Evolutionary conservation across 2,329 filamentous ascomycete species (phyloP), one percentile per base, ranked within the genome.

Genomic region (Sclerotinia borealis): DNA sequence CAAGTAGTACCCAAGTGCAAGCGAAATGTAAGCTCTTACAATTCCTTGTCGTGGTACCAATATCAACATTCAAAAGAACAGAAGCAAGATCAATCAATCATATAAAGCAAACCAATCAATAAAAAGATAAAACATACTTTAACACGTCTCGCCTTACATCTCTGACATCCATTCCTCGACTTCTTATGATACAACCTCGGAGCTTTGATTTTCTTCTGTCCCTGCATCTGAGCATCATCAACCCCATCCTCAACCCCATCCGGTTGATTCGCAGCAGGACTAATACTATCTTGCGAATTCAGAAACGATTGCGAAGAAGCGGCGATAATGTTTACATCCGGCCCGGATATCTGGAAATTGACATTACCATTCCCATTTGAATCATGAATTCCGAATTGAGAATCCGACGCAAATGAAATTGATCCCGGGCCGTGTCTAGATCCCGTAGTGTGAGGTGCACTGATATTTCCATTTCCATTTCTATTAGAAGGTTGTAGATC

Each of bases 181-280:
- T 75, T 75, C 63, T 69, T 73, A 64, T 75, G 73, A 52, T 74
- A 75, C 25, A 75, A 66, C 48, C 73, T 60, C 15, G 68, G 66
- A n/a, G 49, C 54, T 43, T 65, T 67, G 9, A 22, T 31, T 54
- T 65, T 56, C 54, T 51, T 50, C 22, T 60, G 43, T 41, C 31
- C 36, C 22, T 47, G 39, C 10, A 19, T 43, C 39, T 55, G 59
- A 29, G 22, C 48, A 51, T 51, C 10, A 13, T 25, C 37, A 29
- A 17, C 48, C n/a, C 9, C 34, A 34, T 34, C 25, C n/a, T n/a
- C n/a, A 10, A 11, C 8, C 59, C 13, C 19, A 31, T 54, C 34
- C 29, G 27, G 37, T 29, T 31, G 59, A 22, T 45, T 43, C 11
- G 37, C 36, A 27, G 45, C 48, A 11, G 58, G 45, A 13, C 48